Evolutionary conservation across 2,329 filamentous ascomycete genomes (phyloP).

Genomic region (Tolypocladium inflatum): DNA sequence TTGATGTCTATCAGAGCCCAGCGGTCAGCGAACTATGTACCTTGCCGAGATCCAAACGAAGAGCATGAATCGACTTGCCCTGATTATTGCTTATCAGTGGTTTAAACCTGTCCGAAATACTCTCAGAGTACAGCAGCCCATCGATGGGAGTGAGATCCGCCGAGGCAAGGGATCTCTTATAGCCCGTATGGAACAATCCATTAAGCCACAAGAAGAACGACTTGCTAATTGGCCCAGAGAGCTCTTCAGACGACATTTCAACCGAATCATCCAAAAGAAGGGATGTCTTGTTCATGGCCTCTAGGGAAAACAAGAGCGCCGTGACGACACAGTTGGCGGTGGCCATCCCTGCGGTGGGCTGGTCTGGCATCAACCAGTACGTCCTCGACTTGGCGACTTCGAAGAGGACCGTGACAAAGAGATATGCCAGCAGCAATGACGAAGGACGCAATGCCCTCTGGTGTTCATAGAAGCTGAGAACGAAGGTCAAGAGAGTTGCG

Average conservation of each 20-base stretch:
- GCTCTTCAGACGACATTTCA: background rate
- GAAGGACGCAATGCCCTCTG: background rate
- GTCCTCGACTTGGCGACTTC: background rate
- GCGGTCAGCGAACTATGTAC: background rate
- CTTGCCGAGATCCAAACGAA: background rate
- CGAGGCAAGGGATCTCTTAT: background rate
- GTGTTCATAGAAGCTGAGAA: background rate
- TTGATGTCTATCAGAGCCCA: background rate
- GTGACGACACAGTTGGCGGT: background rate
- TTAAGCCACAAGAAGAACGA: background rate
- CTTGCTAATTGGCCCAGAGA: background rate
- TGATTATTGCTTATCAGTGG: background rate
- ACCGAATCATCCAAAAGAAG: background rate
- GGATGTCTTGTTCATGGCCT: background rate
- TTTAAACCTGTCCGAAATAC: background rate
- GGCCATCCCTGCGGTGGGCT: background rate
- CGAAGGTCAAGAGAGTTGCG: background rate
- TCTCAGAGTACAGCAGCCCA: background rate
- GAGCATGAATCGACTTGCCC: background rate
- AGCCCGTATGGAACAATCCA: background rate
- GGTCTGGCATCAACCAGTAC: background rate
- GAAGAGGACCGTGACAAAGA: background rate
- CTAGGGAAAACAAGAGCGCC: background rate
- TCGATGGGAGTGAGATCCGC: background rate
- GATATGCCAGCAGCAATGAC: background rate